Evolutionary conservation across 306 rosid species (phyloP).

Genomic region (Castanospermum australe): DNA sequence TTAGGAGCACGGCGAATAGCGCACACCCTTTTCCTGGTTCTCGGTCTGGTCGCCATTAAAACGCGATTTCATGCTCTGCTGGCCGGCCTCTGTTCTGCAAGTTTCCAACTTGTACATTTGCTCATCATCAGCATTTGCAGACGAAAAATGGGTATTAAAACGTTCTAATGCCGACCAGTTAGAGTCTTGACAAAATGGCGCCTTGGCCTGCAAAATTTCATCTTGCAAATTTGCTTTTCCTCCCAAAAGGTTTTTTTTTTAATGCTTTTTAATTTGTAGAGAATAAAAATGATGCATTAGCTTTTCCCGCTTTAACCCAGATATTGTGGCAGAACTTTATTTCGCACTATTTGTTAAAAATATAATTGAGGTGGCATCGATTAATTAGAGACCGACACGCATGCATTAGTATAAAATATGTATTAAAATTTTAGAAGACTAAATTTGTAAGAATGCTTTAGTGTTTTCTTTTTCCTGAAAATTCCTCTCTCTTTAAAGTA

Average conservation of each 20-base stretch:
- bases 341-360: no score
- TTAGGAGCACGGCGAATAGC: conserved; percentile 50
- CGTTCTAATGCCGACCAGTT: neutral
- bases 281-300: neutral
- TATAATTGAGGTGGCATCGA: no score
- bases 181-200: neutral
- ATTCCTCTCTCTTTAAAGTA: no score
- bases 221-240: neutral
- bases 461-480: no score
- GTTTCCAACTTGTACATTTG: neutral
- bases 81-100: neutral
- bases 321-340: neutral
- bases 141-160: neutral
- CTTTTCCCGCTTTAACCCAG: conserved; percentile 6
- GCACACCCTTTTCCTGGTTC: conserved; percentile 47
- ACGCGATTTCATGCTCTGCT: conserved; percentile 14
- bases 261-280: neutral
- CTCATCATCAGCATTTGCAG: neutral
- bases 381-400: no score
- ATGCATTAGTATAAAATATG: no score
- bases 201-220: neutral
- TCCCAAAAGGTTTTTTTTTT: neutral
- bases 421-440: no score
- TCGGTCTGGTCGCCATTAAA: conserved; percentile 39
- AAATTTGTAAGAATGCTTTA: no score